Evolutionary conservation across 73 alveolate species (phyloP), one percentile per base, ranked within the genome.

Genomic region (Diophrys appendiculata): DNA sequence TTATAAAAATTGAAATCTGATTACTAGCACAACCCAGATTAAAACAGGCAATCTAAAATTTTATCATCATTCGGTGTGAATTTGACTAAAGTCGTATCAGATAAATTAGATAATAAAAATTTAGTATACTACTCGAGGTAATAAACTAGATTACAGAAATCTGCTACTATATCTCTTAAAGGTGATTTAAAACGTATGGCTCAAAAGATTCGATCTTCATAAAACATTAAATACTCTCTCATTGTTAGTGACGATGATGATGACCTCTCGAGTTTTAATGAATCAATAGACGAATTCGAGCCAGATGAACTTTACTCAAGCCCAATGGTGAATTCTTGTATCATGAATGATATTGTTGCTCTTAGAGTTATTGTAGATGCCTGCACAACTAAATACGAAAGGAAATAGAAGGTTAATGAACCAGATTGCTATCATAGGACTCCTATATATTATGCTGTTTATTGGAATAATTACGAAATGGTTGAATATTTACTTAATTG

Each of bases 391-490:
- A 43, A 43, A 43, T 67, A 67, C 29, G 75, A 67, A 18, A 67
- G 52, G 26, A 67, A 67, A 67, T 11, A 5, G 26, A 18, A 67
- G 24, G 31, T 67, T 3, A 67, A 67, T 31, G 31, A 67, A 28
- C 18, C 5, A 31, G 75, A 67, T 28, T 23, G 25, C 24, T 67
- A 26, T 31, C 23, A 26, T 5, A 25, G 75, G 24, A 23, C 54
- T 67, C 75, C 75, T 1, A 18, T 67, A 18, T 67, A 26, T 31
- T 67, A 67, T 28, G 75, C 75, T 26, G 75, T 67, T 2, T 67
- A 23, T 28, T 67, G 25, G 25, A 28, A 31, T 67, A 67, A 5
- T 25, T 29, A 67, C 29, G 75, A 67, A 24, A 1, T 67, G 2
- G 23, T 25, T 23, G 75, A 67, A 3, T 18, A 5, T 67, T 31